Evolutionary conservation across 2,329 filamentous ascomycete species (phyloP), one percentile per base, ranked within the genome.

Genomic region (Domatiomyces globalis): DNA sequence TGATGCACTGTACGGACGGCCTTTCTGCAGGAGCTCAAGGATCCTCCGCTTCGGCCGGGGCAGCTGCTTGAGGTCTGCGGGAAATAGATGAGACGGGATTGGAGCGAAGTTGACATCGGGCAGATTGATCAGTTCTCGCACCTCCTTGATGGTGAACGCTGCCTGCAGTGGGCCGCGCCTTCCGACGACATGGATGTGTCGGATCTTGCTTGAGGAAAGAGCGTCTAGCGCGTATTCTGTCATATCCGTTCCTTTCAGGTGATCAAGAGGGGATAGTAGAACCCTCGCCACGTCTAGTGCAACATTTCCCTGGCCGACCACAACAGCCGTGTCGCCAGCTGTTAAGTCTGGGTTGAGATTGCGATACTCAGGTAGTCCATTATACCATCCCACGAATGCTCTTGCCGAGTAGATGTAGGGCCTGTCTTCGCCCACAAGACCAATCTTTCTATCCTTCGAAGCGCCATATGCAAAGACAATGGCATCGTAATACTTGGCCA

Each of bases 321-420:
- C 76, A 29, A 95, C 80, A 1, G 87, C 92, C 55, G 89, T 83
- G 48, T 95, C 87, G 0, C 84, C 85, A 8, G 74, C 72, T 0
- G 80, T 77, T 22, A 96, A 74, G 62, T 87, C 78, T 0, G 88
- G 85, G n/a, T 77, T 71, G 6, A 95, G 70, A 59, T 77, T 67
- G 18, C 83, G 77, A 63, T 85, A 85, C 60, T 94, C 85, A 0
- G 92, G 92, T 2, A 95, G 75, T 2, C 92, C 92, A 66, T 98
- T 98, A 68, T 98, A 98, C 92, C 92, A 98, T 17, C 89, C 92
- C 1, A 98, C 92, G 65, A 96, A 95, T 42, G 88, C 84, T 25
- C 92, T 80, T 1, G 92, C 92, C 6, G 89, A 95, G 64, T 88
- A 84, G 46, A 62, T 59, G 22, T 75, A 72, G 5, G 92, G 70